phyloP scores from a whole-genome alignment of 2,329 filamentous ascomycete species.

The Aspergillus uvarum region DNA sequence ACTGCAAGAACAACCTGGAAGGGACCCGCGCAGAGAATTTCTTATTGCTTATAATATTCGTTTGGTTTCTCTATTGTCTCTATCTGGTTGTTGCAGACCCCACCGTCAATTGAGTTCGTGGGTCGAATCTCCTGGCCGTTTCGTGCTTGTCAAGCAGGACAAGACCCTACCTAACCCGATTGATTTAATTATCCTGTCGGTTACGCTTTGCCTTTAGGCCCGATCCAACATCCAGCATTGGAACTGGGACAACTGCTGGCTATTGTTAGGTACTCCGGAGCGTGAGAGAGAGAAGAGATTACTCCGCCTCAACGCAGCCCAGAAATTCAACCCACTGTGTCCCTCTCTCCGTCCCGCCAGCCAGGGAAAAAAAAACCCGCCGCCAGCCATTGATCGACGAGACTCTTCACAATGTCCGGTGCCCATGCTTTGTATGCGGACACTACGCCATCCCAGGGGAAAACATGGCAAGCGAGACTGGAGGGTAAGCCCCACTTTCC shows the following conservation, averaged over 20 bases:
- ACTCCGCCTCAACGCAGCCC: neutral
- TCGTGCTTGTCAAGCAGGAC: neutral
- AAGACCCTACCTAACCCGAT: neutral
- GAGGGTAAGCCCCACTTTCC: slow-evolving; percentile 47
- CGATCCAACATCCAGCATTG: neutral
- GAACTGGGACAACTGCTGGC: neutral
- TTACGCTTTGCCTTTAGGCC: neutral
- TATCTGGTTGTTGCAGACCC: neutral
- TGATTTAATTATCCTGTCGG: neutral
- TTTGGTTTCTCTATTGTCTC: neutral
- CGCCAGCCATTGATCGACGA: neutral
- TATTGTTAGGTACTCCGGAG: neutral
- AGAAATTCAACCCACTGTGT: neutral
- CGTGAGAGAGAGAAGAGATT: no score
- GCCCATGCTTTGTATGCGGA: slow-evolving; percentile 9
- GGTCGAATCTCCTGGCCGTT: neutral
- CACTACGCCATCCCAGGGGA: slow-evolving; percentile 3
- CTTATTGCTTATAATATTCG: neutral
- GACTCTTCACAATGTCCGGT: neutral
- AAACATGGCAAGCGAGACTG: slow-evolving; percentile 58
- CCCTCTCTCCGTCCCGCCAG: neutral
- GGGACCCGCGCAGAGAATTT: neutral
- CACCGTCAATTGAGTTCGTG: neutral
- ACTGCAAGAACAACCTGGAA: slow-evolving; percentile 4
- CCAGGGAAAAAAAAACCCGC: neutral